Base-by-base conservation (phyloP, 1,284 basidiomycete species). In the Leccinum holopus region DNA sequence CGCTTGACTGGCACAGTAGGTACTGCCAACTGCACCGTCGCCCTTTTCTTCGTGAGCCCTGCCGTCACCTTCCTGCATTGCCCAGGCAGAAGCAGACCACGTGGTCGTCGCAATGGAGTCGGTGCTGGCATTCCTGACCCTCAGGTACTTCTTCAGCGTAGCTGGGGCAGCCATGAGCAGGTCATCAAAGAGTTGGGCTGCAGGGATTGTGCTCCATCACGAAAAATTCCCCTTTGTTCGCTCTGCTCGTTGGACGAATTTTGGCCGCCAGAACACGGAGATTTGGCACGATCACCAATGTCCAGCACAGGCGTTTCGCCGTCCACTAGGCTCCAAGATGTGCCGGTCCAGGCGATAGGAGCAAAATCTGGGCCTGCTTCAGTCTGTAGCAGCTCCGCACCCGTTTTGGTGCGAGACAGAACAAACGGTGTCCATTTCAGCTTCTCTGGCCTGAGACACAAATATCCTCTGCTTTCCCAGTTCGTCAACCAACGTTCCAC, bases 341-440 rank as follows among this genome's bases (percentile, higher is more conserved):
- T 71, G 52, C 66, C 64, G n/a, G 65, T 63, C 28, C 65, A 70
- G 32, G 63, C 57, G 37, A 63, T 63, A 37, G 63, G 57, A 58
- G 62, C 67, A n/a, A 72, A 68, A 55, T 62, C 67, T 5, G 66
- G 56, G 9, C 66, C 62, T 28, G 69, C 60, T 58, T 74, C 73
- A 55, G 66, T 63, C 54, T 77, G 76, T 61, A 77, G 62, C 21
- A 75, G 59, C 37, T 75, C 73, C 39, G 78, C 78, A 53, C 79
- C 78, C 66, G 82, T 82, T 69, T 79, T 79, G 51, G 79, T 81
- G 64, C 87, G 78, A 7, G 88, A 81, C 44, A 95, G 77, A 49
- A 97, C 79, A 79, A 97, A 98, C 5, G 97, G 97, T 65, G 90
- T 95, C 92, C 97, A 99, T 72, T 94, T 95, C 65, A 99, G 82